A percentile compares a stretch with the other conserved stretches of the same genome.
Conservation (phyloP, 2,329 filamentous ascomycete genomes). For the Colletotrichum plurivorum region DNA sequence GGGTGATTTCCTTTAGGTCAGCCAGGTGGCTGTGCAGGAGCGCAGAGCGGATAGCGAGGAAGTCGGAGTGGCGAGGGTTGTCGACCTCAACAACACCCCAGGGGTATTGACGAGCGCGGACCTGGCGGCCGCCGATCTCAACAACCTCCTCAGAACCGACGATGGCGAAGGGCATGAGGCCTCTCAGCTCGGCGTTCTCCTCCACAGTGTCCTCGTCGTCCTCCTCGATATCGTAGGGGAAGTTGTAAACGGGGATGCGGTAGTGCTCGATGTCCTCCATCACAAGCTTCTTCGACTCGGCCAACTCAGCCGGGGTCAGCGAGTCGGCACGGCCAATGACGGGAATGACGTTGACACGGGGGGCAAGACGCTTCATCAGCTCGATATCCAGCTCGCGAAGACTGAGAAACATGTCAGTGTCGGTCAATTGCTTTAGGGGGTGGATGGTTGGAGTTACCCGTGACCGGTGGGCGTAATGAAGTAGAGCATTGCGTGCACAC, state of each 20-base stretch:
- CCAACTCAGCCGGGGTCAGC: conserved; percentile 94
- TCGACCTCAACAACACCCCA: conserved; percentile 99
- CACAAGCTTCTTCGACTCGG: conserved; percentile 99
- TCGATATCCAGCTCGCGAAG: conserved; percentile 99
- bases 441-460: conserved; percentile 69
- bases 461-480: conserved; percentile 99
- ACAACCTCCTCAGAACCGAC: conserved; percentile 96
- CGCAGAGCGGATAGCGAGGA: conserved; percentile 95
- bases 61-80: conserved; percentile 98
- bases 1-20: conserved; percentile 99
- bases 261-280: conserved; percentile 99
- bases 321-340: conserved; percentile 99
- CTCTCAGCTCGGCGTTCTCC: conserved; percentile 97
- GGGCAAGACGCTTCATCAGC: conserved; percentile 98
- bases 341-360: conserved; percentile 98
- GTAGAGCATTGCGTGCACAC: conserved; percentile 97
- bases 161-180: conserved; percentile 99
- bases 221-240: conserved; percentile 99
- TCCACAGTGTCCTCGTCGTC: conserved; percentile 99
- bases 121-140: conserved; percentile 92
- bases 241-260: conserved; percentile 99
- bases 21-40: conserved; percentile 98
- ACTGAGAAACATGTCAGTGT: conserved; percentile 60
- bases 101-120: conserved; percentile 96
- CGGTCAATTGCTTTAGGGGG: not conserved